Conservation (phyloP, 768 basidiomycete genomes). For the Auricularia cornea region DNA sequence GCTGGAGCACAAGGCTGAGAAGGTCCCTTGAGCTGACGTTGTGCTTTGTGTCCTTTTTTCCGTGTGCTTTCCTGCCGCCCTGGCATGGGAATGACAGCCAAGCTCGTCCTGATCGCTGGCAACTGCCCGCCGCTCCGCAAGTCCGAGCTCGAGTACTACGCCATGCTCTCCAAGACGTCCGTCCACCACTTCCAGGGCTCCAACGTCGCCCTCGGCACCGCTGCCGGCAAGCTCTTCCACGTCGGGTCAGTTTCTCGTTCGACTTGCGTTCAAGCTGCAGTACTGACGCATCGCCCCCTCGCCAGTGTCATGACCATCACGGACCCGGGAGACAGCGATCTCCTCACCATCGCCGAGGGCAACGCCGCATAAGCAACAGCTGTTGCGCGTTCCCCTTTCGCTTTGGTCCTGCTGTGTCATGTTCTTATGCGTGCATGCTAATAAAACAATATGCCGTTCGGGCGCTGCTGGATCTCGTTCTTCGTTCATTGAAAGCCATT, state of each 20-base stretch:
- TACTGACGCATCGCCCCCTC: not conserved
- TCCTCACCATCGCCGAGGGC: slow-evolving; percentile 79
- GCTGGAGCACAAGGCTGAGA: slow-evolving; percentile 99
- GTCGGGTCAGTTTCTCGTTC: slow-evolving; percentile 62
- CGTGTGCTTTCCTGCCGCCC: slow-evolving; percentile 5
- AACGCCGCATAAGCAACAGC: slow-evolving; percentile 44
- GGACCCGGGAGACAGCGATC: slow-evolving; percentile 94
- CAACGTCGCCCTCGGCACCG: slow-evolving; percentile 96
- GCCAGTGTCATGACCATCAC: slow-evolving; percentile 91
- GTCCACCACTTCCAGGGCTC: slow-evolving; percentile 98
- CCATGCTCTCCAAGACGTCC: slow-evolving; percentile 98
- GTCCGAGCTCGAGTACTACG: slow-evolving; percentile 99
- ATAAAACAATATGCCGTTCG: slow-evolving; percentile 2
- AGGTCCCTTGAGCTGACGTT: slow-evolving; percentile 83
- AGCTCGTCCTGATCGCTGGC: slow-evolving; percentile 95
- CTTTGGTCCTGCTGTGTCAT: not conserved
- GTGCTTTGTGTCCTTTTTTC: slow-evolving; percentile 18
- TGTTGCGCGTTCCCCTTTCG: not conserved
- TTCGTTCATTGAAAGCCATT: not conserved
- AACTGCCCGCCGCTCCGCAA: slow-evolving; percentile 99
- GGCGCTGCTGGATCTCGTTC: not conserved
- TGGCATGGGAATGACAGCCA: slow-evolving; percentile 47
- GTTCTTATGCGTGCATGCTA: slow-evolving; percentile 1
- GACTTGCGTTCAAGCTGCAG: not conserved
- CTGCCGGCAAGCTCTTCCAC: slow-evolving; percentile 98